Evolutionary conservation across 331 rosid genomes (phyloP).

Genomic region (Quercus lobata): DNA sequence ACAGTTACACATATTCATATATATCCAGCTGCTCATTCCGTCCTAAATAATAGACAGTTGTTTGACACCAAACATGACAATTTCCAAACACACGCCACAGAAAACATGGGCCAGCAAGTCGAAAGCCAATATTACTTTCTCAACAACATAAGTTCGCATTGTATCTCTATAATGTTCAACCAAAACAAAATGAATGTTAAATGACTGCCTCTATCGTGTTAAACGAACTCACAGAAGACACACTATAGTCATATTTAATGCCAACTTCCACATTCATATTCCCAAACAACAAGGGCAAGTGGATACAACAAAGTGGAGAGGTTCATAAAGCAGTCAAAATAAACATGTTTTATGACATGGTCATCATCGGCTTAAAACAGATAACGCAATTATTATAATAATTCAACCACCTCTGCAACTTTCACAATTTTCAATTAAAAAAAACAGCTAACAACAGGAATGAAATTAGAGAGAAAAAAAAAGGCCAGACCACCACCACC

Average conservation of each 20-base stretch:
- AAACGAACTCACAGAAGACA: not conserved
- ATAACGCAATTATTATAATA: not conserved
- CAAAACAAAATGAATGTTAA: not conserved
- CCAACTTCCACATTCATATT: not conserved
- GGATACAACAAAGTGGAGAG: not conserved
- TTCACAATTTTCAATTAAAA: constrained; percentile 3
- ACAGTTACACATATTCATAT: not conserved
- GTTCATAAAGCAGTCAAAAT: not conserved
- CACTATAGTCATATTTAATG: not conserved
- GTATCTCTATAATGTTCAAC: not conserved
- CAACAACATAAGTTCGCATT: not conserved
- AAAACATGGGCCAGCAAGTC: not conserved
- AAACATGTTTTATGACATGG: not conserved
- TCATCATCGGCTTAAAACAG: not conserved
- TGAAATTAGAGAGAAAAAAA: not conserved
- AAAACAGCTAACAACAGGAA: constrained; percentile 9
- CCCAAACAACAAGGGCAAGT: not conserved
- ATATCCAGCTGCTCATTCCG: not conserved
- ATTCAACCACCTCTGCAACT: not conserved
- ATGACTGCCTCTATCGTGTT: not conserved
- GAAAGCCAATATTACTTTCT: not conserved
- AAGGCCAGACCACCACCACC: not conserved
- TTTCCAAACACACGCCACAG: not conserved
- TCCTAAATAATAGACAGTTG: not conserved
- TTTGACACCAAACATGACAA: not conserved